Evolutionary conservation across 345 rosid genomes (phyloP).

Genomic region (Salix udensis): DNA sequence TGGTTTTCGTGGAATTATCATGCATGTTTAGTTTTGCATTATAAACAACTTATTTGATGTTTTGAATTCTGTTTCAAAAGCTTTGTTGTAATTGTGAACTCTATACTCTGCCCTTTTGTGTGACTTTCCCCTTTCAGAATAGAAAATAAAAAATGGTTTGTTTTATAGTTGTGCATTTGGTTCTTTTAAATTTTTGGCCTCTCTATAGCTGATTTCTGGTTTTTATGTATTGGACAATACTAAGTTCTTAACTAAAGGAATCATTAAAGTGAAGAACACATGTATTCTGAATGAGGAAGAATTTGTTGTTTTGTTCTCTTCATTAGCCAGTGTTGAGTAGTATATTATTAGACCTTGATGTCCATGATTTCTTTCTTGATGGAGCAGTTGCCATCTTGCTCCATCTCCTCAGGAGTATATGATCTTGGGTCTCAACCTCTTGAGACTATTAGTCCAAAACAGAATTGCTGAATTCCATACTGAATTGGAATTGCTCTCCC

Average conservation of each 20-base stretch:
- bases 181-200: background rate
- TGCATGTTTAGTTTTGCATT: background rate
- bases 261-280: background rate
- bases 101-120: background rate
- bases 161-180: background rate
- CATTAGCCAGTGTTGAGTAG: background rate
- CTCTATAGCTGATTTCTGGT: background rate
- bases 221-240: background rate
- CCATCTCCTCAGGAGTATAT: constrained; percentile 78
- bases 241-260: background rate
- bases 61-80: background rate
- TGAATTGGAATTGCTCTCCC: constrained; percentile 77
- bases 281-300: background rate
- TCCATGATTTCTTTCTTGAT: constrained; percentile 7
- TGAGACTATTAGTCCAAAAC: constrained; percentile 90
- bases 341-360: background rate
- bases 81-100: background rate
- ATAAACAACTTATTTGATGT: background rate
- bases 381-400: constrained; percentile 59
- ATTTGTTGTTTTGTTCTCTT: background rate
- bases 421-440: constrained; percentile 85
- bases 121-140: background rate
- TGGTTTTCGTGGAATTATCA: background rate
- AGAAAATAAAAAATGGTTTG: background rate
- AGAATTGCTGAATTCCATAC: constrained; percentile 98